Evolutionary conservation across 495 filamentous ascomycete genomes (phyloP), one percentile per base, ranked within the genome.

Genomic region (Penicillium soppii): DNA sequence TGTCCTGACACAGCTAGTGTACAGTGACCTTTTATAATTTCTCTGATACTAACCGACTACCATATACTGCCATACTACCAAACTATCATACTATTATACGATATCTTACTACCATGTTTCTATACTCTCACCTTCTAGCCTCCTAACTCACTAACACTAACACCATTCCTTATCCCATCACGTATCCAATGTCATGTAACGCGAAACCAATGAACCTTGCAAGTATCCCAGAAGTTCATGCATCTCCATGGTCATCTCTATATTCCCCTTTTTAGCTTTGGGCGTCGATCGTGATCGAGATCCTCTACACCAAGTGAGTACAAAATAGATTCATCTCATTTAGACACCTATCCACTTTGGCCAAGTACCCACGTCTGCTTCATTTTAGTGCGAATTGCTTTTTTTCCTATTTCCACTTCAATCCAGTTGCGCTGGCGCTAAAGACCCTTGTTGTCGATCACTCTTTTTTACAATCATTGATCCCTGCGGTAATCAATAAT

Each of bases 341-440:
- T 36, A 25, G 25, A 33, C 53, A 46, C 33, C 43, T 8, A 23
- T 13, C 19, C 13, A 33, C 29, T 17, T 29, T 5, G 3, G 17
- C 16, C 20, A 46, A 46, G 22, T 37, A 36, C 44, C 23, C 23
- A 13, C 22, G 12, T 22, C 19, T 23, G 21, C 7, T 17, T 43
- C 49, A 41, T 32, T 49, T 59, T 50, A 47, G 29, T 48, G 54
- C n/a, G 54, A 30, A 43, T 21, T 16, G 59, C 61, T 29, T 47
- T 63, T 60, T 58, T 65, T 59, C 16, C 1, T 5, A 17, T 43
- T 66, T 54, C 57, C 57, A 23, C 53, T 66, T 66, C 41, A 13
- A 66, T 61, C 59, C 41, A 61, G 52, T 30, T 63, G 58, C 59
- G 51, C 46, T 50, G 47, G 56, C 57, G 52, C 57, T 52, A 63